These are phyloP conservation scores for Aspergillus sp. DNA, from an alignment of 2,329 filamentous ascomycete species.

Conservation along the genomic window DNA sequence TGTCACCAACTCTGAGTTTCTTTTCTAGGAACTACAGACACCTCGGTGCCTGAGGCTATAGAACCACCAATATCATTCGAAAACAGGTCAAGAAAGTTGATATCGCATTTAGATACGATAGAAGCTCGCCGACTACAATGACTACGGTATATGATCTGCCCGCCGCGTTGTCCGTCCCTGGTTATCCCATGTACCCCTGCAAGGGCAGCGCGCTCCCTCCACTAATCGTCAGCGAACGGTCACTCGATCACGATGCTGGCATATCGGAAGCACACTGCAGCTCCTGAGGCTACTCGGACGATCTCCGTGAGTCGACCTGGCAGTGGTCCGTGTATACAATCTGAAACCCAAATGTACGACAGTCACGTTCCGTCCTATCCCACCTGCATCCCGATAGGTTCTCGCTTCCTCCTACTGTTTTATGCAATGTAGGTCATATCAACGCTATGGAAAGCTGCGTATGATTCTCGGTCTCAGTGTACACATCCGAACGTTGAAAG, in stretches of 20 bases:
- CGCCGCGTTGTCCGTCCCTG: background rate
- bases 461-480: background rate
- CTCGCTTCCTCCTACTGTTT: background rate
- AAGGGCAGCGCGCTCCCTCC: background rate
- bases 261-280: background rate
- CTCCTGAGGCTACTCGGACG: background rate
- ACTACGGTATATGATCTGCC: background rate
- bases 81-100: background rate
- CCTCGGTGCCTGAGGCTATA: background rate
- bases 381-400: background rate
- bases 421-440: constrained; percentile 9
- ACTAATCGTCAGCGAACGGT: background rate
- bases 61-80: background rate
- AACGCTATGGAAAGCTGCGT: background rate
- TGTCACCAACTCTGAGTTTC: background rate
- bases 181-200: background rate
- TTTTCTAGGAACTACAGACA: background rate
- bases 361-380: background rate
- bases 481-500: background rate
- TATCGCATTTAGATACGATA: background rate
- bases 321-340: background rate
- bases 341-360: constrained; percentile 5
- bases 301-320: background rate
- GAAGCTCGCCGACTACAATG: background rate
- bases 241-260: background rate